Evolutionary conservation across 176 grass and related monocot genomes (phyloP).

Genomic region (Zizania latifolia): DNA sequence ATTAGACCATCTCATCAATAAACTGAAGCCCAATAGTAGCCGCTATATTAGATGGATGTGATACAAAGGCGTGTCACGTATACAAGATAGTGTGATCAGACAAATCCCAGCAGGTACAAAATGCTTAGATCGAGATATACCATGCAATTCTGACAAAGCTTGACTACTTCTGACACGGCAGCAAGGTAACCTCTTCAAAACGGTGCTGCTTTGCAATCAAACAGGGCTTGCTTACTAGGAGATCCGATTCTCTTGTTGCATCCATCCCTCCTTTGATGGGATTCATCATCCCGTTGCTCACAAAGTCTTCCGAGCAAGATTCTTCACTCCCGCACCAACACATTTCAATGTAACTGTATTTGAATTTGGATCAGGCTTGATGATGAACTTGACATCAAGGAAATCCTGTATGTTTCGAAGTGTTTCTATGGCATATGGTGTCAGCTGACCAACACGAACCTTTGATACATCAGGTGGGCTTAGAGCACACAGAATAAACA

Average conservation of each 20-base stretch:
- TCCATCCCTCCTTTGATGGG: neutral
- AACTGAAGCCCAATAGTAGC: neutral
- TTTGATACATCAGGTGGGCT: slow-evolving; percentile 78
- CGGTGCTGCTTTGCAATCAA: neutral
- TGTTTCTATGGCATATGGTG: slow-evolving; percentile 68
- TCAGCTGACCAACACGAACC: slow-evolving; percentile 70
- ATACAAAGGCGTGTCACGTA: neutral
- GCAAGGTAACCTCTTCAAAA: neutral
- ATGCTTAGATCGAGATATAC: neutral
- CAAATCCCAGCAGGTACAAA: neutral
- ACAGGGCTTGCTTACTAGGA: neutral
- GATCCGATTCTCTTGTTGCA: neutral
- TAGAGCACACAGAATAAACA: slow-evolving; percentile 80
- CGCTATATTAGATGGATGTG: neutral
- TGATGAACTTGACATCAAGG: slow-evolving; percentile 71
- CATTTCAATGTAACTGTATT: slow-evolving; percentile 72
- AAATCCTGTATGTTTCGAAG: slow-evolving; percentile 82
- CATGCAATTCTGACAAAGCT: neutral
- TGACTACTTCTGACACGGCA: too few relatives aligned
- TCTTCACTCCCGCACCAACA: slow-evolving; percentile 66
- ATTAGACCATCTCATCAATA: neutral
- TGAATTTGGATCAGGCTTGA: slow-evolving; percentile 68
- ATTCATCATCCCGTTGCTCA: slow-evolving; percentile 23
- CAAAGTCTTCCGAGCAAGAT: slow-evolving; percentile 63
- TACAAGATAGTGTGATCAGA: neutral